phyloP scores from a whole-genome alignment of 768 basidiomycete genomes.

The Hortiboletus flavorubellus region DNA sequence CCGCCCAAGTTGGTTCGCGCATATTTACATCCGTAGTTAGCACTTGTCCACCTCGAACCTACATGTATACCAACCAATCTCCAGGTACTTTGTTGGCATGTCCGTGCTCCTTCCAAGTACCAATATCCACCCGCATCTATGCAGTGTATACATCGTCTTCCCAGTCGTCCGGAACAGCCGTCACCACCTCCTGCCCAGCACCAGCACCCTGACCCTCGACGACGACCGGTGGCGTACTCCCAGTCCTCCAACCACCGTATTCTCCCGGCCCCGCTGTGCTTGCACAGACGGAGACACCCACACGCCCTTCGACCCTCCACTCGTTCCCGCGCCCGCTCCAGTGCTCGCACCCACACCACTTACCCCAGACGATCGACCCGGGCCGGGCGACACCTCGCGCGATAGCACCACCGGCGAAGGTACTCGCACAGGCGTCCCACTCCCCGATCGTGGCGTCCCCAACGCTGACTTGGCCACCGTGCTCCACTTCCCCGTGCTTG shows the following conservation, averaged over 20 bases:
- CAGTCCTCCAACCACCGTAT: background rate
- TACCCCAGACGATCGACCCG: conserved; percentile 1
- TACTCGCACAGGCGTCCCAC: conserved; percentile 11
- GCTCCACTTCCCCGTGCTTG: conserved; percentile 15
- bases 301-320: conserved; percentile 1
- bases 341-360: background rate
- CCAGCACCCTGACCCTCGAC: background rate
- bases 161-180: conserved; percentile 51
- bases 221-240: background rate
- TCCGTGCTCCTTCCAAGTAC: no score
- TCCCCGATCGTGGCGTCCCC: background rate
- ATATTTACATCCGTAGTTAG: no score
- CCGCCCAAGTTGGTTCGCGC: no score
- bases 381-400: conserved; percentile 9
- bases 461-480: conserved; percentile 13
- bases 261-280: conserved; percentile 12
- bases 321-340: background rate
- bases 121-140: no score
- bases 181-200: background rate
- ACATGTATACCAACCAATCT: no score
- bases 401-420: conserved; percentile 15
- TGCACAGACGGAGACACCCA: conserved; percentile 24
- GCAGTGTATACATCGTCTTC: conserved; percentile 44
- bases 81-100: no score
- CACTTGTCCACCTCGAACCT: no score